Evolutionary conservation across 768 basidiomycete species (phyloP).

Genomic region (Bullera alba): DNA sequence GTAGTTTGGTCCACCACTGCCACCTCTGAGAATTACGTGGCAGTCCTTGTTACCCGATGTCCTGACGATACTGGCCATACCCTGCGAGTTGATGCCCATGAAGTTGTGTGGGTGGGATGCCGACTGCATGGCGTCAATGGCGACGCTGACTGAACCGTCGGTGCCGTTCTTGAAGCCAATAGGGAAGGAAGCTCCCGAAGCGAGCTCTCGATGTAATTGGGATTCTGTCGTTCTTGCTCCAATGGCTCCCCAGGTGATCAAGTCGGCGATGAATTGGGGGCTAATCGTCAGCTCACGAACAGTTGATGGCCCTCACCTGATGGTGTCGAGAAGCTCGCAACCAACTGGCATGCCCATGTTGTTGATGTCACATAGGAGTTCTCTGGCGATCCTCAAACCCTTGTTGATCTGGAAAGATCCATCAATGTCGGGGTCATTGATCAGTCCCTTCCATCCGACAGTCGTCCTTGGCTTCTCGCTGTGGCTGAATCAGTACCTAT

Average conservation of each 20-base stretch:
- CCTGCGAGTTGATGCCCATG: constrained; percentile 61
- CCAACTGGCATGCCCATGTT: constrained; percentile 85
- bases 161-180: constrained; percentile 98
- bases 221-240: constrained; percentile 96
- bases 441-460: constrained; percentile 82
- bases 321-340: constrained; percentile 77
- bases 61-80: constrained; percentile 88
- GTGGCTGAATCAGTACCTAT: neutral
- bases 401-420: constrained; percentile 96
- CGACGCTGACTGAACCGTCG: constrained; percentile 78
- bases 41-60: constrained; percentile 76
- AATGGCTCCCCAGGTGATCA: constrained; percentile 92
- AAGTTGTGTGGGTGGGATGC: constrained; percentile 89
- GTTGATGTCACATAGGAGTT: constrained; percentile 86
- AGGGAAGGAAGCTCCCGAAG: constrained; percentile 92
- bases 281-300: constrained; percentile 1
- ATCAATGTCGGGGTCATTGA: constrained; percentile 84
- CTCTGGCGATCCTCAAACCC: constrained; percentile 77
- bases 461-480: constrained; percentile 89
- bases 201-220: constrained; percentile 92
- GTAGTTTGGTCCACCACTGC: constrained; percentile 85
- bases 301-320: constrained; percentile 34
- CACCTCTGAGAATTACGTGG: constrained; percentile 93
- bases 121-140: constrained; percentile 93
- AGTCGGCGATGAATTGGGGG: constrained; percentile 91